phyloP scores from a whole-genome alignment of 2,329 filamentous ascomycete species.

The Pseudocercospora pini-densiflorae region DNA sequence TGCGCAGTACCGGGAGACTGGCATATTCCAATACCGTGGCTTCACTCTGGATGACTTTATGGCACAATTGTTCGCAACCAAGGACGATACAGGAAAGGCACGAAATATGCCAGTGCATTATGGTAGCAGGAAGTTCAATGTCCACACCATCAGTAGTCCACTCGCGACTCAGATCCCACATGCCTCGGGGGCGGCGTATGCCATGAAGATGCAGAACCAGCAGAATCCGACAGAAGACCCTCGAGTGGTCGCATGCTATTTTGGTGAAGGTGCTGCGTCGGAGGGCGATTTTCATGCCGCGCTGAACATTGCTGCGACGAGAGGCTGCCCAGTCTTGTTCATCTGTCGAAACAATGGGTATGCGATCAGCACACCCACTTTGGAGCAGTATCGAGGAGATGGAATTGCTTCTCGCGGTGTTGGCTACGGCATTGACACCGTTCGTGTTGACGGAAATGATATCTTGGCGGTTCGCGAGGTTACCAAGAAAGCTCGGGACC shows the following conservation, averaged over 20 bases:
- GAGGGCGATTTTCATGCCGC: constrained; percentile 93
- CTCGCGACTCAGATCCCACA: constrained; percentile 90
- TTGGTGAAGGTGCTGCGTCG: constrained; percentile 86
- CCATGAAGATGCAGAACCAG: constrained; percentile 77
- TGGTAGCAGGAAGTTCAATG: constrained; percentile 79
- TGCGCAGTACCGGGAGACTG: constrained; percentile 92
- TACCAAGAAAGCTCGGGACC: constrained; percentile 73
- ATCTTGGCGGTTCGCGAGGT: constrained; percentile 86
- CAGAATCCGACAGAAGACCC: constrained; percentile 70
- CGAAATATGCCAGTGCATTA: constrained; percentile 99
- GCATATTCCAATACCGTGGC: constrained; percentile 86
- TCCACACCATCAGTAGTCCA: constrained; percentile 86
- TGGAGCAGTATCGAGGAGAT: constrained; percentile 90
- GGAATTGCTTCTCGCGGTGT: constrained; percentile 86
- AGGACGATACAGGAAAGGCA: constrained; percentile 76
- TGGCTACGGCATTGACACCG: constrained; percentile 92
- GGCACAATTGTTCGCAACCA: constrained; percentile 91
- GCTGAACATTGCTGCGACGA: constrained; percentile 86
- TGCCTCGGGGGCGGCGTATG: constrained; percentile 84
- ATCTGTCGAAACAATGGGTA: constrained; percentile 94
- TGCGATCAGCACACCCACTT: constrained; percentile 84
- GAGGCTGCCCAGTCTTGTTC: constrained; percentile 85
- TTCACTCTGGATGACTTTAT: constrained; percentile 90
- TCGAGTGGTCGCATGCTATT: constrained; percentile 79
- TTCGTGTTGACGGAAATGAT: constrained; percentile 92